Evolutionary conservation across 108 stramenopile species (phyloP), one percentile per base, ranked within the genome.

Genomic region (Nitzschia sp.): DNA sequence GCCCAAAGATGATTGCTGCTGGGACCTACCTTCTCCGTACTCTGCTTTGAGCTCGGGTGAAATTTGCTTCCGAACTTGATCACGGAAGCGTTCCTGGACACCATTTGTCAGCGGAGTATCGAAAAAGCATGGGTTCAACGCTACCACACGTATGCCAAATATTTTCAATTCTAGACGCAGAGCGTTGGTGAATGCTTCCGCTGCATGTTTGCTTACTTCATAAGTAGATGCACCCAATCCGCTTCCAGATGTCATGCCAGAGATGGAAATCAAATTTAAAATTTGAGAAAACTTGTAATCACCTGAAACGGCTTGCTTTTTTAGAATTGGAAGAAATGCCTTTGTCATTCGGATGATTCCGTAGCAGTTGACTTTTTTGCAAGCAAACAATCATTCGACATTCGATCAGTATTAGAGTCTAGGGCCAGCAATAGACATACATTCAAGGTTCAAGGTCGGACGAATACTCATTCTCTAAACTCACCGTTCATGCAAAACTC

Each of bases 301-400:
- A 6, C 33, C 27, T 5, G 36, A n/a, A 52, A 35, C 35, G 19
- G 73, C 59, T 65, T 73, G 73, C 16, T 50, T 2, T 50, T 81
- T 80, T n/a, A 83, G 34, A 28, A 83, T 52, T 27, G 85, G 82
- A 2, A 79, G 50, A 36, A 83, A 76, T 2, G 85, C 77, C 47
- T 86, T 83, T 32, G 56, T 50, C 27, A 68, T 71, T 0, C 80
- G 69, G 63, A 86, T 56, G 13, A 58, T 57, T 22, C 82, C 81
- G 64, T 63, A 83, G 60, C 45, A 86, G 34, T 86, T 86, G 3
- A 86, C 85, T 65, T 41, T 26, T 19, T 41, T 41, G 38, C 38
- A 41, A 41, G 38, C 38, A 41, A 41, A 41, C 13, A 13, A 41
- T 6, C n/a, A n/a, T n/a, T n/a, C n/a, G n/a, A n/a, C n/a, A n/a